Base-by-base conservation (phyloP, 345 rosid species). In the Salix dunnii region DNA sequence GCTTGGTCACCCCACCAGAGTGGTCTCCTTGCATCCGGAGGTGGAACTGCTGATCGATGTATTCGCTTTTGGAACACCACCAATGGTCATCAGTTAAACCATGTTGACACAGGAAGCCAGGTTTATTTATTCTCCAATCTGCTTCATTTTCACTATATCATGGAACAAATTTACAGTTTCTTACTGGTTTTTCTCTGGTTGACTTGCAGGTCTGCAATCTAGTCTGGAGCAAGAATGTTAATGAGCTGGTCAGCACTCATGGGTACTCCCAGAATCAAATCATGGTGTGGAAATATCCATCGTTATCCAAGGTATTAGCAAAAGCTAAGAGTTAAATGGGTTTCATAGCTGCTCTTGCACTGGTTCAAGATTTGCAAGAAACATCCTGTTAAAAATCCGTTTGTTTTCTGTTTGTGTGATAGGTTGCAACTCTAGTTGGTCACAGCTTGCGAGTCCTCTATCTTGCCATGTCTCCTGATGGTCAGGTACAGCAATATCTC, bases 1-100 rank as follows among this genome's bases (percentile, higher is more conserved):
- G 85, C 98, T 72, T 96, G 99, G 99, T 93, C 99, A 49, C 99
- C 98, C 65, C 99, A 96, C 79, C 98, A 94, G 88, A 96, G 86
- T 46, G 79, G 89, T 71, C 94, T 96, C 73, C 99, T 96, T 74
- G 98, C 95, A 79, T 96, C 99, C 3, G 98, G 97, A 72, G 99
- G 99, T 46, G 99, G 99, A 82, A 96, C 99, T 2, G 98, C 98
- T 13, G 99, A 96, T 76, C 82, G 99, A 67, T 94, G 97, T 77
- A 91, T 96, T 81, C 92, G 97, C 64, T 92, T 96, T 78, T 93
- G 99, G 99, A 96, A 90, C 85, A 96, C 97, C 6, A 79, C 94
- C 68, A 96, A 89, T 3, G 98, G 99, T 46, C 91, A 90, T 83
- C 99, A 93, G 72, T 53, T 90, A 68, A 92, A 88, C 87, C 88